Percentiles rank a stretch among this genome's conserved stretches.
Conservation (phyloP, 2,329 filamentous ascomycete genomes). For the Talaromyces verruculosus region DNA sequence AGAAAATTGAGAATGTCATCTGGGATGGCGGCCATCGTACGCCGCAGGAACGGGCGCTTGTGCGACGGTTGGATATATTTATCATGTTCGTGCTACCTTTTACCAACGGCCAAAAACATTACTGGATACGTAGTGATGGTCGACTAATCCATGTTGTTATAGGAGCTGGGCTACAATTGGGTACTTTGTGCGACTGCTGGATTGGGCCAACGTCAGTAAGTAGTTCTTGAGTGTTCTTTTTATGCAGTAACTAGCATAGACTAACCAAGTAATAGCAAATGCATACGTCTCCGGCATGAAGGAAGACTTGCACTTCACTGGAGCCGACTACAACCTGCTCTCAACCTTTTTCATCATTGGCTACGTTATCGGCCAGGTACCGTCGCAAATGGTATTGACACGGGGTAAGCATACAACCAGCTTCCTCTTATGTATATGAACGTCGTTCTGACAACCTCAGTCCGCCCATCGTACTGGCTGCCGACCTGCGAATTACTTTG, state of each 20-base stretch:
- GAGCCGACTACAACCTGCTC: constrained; percentile 21
- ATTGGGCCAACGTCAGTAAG: constrained; percentile 24
- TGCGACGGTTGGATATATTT: constrained; percentile 23
- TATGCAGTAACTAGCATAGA: not conserved
- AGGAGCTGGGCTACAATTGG: constrained; percentile 23
- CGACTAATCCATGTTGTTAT: not conserved
- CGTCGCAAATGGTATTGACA: constrained; percentile 19
- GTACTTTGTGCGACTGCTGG: constrained; percentile 22
- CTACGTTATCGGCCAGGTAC: constrained; percentile 20
- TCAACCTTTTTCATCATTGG: constrained; percentile 22
- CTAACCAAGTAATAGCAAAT: constrained; percentile 13
- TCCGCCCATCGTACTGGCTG: constrained; percentile 27
- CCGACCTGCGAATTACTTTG: constrained; percentile 26
- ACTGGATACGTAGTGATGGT: not conserved
- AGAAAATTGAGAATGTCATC: constrained; percentile 21
- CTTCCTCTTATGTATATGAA: too few species aligned
- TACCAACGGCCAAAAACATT: too few species aligned
- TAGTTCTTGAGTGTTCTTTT: not conserved
- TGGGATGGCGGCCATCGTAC: constrained; percentile 23
- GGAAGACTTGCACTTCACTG: constrained; percentile 20
- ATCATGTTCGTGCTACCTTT: constrained; percentile 18
- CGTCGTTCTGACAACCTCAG: not conserved
- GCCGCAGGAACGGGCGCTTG: constrained; percentile 20
- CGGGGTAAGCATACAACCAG: not conserved
- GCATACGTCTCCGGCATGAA: constrained; percentile 23